Conservation (phyloP, 2,329 filamentous ascomycete genomes). For the Diaporthe sp. region DNA sequence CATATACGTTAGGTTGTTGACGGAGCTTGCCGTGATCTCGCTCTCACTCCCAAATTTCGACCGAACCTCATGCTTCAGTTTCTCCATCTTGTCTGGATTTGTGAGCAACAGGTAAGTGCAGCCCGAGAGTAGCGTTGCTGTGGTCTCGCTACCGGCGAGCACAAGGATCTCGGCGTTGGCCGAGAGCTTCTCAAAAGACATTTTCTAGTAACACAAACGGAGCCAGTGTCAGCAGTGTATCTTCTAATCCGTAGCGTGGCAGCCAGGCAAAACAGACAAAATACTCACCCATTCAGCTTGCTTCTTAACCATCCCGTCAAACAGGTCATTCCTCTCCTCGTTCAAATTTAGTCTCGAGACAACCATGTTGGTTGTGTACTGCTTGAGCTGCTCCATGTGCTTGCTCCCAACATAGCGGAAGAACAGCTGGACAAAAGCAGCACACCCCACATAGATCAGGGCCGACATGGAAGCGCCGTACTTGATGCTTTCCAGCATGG, state of each 20-base stretch:
- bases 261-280: neutral
- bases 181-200: conserved; percentile 3
- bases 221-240: neutral
- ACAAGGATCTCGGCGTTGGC: conserved; percentile 21
- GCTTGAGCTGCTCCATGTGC: neutral
- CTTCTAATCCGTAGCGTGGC: neutral
- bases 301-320: neutral
- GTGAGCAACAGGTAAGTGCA: conserved; percentile 36
- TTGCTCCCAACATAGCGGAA: conserved; percentile 2
- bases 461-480: neutral
- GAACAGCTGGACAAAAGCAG: neutral
- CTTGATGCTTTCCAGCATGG: conserved; percentile 32
- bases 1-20: conserved; percentile 46
- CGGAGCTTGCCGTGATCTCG: conserved; percentile 46
- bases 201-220: neutral
- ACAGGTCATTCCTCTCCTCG: conserved; percentile 10
- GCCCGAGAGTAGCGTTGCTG: conserved; percentile 33
- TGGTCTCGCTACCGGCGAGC: conserved; percentile 34
- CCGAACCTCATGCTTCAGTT: conserved; percentile 48
- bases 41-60: conserved; percentile 42
- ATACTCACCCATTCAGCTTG: conserved; percentile 12
- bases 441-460: neutral
- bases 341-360: conserved; percentile 11
- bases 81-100: conserved; percentile 41
- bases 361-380: neutral